These are phyloP conservation scores for Penicillium vulpinum DNA, from an alignment of 2,329 filamentous ascomycete genomes.

Conservation along the genomic window DNA sequence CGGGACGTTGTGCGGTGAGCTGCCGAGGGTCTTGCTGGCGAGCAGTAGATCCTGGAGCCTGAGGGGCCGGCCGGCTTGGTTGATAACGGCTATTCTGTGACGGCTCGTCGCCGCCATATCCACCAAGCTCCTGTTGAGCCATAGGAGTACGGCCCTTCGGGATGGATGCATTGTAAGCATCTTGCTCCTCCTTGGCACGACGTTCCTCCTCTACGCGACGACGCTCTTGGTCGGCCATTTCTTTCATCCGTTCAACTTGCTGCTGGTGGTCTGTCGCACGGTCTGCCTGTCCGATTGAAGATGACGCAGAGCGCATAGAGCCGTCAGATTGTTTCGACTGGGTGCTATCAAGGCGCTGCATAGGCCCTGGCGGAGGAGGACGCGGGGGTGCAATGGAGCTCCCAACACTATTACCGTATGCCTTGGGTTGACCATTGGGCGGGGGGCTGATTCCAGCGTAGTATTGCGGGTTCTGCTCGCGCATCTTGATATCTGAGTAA, in stretches of 20 bases:
- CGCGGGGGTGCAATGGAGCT: slow-evolving; percentile 67
- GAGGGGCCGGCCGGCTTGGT: slow-evolving; percentile 79
- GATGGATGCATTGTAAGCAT: slow-evolving; percentile 85
- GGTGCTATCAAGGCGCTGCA: slow-evolving; percentile 48
- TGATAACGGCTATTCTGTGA: slow-evolving; percentile 68
- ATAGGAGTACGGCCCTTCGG: slow-evolving; percentile 77
- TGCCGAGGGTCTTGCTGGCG: slow-evolving; percentile 55
- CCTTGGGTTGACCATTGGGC: slow-evolving; percentile 50
- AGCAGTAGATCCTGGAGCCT: slow-evolving; percentile 61
- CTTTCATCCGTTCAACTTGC: slow-evolving; percentile 50
- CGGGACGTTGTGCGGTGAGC: slow-evolving; percentile 73
- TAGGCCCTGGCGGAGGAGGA: slow-evolving; percentile 58
- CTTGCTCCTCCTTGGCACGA: slow-evolving; percentile 68
- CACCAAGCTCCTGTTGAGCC: slow-evolving; percentile 87
- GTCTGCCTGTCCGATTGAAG: slow-evolving; percentile 57
- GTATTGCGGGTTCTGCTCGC: slow-evolving; percentile 61
- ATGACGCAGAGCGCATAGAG: slow-evolving; percentile 34
- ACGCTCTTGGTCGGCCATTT: slow-evolving; percentile 58
- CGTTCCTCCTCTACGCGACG: slow-evolving; percentile 57
- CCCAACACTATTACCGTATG: slow-evolving; percentile 52
- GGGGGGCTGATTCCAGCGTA: slow-evolving; percentile 64
- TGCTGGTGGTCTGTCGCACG: slow-evolving; percentile 46
- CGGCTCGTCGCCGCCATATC: slow-evolving; percentile 59
- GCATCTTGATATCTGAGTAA: slow-evolving; percentile 68
- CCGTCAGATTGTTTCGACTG: slow-evolving; percentile 37